Evolutionary conservation across 2,329 filamentous ascomycete genomes (phyloP).

Genomic region (Penicillium sclerotigenum): DNA sequence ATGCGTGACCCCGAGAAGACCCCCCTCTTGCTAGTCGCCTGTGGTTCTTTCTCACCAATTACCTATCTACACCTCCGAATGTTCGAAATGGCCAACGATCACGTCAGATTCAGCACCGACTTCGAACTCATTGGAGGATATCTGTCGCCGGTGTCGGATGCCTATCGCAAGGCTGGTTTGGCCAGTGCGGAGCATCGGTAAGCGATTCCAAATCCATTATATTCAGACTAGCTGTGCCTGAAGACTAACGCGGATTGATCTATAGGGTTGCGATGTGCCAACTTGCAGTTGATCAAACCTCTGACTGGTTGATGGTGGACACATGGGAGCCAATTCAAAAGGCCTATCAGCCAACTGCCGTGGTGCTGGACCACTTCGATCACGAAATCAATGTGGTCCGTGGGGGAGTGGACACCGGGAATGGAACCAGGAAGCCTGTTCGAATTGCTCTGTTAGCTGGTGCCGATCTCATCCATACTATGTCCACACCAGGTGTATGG

Average conservation of each 20-base stretch:
- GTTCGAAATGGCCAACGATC: constrained; percentile 84
- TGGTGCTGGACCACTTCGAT: constrained; percentile 87
- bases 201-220: constrained; percentile 7
- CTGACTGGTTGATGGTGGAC: constrained; percentile 81
- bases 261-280: constrained; percentile 76
- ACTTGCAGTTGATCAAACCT: constrained; percentile 68
- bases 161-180: constrained; percentile 76
- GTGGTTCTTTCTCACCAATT: constrained; percentile 64
- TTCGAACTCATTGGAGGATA: constrained; percentile 88
- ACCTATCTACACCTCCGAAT: constrained; percentile 66
- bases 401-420: constrained; percentile 67
- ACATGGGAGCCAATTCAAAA: constrained; percentile 84
- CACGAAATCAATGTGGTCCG: constrained; percentile 79
- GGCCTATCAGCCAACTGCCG: constrained; percentile 82
- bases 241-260: not conserved
- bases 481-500: constrained; percentile 73
- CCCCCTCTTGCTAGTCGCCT: constrained; percentile 48
- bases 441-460: constrained; percentile 80
- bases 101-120: constrained; percentile 68
- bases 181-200: constrained; percentile 68
- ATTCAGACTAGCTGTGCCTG: not conserved
- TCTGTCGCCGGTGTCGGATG: constrained; percentile 71
- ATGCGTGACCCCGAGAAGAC: constrained; percentile 49
- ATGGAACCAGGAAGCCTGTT: constrained; percentile 64
- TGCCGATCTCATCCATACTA: constrained; percentile 70